Evolutionary conservation across 257 asterid genomes (phyloP), one percentile per base, ranked within the genome.

Genomic region (Penstemon barbatus): DNA sequence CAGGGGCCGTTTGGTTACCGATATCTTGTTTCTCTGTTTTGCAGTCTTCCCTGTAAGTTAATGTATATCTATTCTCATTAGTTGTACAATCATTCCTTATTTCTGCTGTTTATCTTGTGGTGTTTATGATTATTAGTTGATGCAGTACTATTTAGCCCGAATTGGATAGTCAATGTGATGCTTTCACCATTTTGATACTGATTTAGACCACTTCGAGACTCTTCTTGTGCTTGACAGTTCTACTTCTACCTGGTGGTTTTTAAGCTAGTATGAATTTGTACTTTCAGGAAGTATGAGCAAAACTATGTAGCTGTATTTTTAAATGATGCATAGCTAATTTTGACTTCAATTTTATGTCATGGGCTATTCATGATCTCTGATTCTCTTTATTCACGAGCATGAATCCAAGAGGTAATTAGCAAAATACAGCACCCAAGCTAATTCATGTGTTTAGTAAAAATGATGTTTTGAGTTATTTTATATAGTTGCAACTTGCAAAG

Each of bases 141-240:
- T n/a, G n/a, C n/a, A n/a, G n/a, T n/a, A n/a, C n/a, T n/a, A 42
- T 50, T 49, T 53, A 42, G 65, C 72, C 60, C 50, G 13, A 63
- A 19, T 36, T 11, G 37, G 60, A 11, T 6, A 3, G 61, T 44
- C 8, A 15, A 55, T 37, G 38, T 7, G 54, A 33, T 49, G 69
- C 48, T 66, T 49, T 19, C 5, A 51, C 63, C 37, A 42, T 57
- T 43, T 51, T 68, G 69, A 39, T 8, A 63, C 49, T 62, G 57
- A 45, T 12, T 12, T 13, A 19, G 39, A 11, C 54, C 42, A 39
- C 19, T 39, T 8, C 55, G 4, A 68, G 46, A 48, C 46, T n/a
- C 45, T 44, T 43, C 12, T 13, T 36, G 5, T 44, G 39, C 18
- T n/a, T 2, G 19, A 48, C 68, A 61, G 36, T 37, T 66, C 19